These are phyloP conservation scores for Backusella parvicylindrica DNA, from an alignment of 192 early-diverging fungal genomes.

Conservation along the genomic window DNA sequence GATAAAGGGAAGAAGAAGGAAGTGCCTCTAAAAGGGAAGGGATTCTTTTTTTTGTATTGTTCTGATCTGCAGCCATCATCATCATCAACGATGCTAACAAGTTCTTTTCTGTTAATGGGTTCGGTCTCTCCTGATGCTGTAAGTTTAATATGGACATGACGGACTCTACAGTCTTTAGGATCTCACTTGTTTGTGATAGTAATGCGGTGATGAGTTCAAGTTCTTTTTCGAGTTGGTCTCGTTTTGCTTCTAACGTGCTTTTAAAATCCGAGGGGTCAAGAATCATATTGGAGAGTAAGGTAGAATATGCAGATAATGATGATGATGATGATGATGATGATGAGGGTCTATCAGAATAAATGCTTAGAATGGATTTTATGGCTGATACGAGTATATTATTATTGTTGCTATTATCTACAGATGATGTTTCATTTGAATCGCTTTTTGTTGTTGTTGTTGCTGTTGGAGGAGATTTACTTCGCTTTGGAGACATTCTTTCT, in stretches of 20 bases:
- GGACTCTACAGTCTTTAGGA: background rate
- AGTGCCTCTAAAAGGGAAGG: background rate
- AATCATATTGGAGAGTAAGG: constrained; percentile 1
- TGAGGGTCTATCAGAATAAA: background rate
- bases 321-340: too few species aligned
- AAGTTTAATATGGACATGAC: background rate
- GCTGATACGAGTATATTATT: background rate
- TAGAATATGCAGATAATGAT: background rate
- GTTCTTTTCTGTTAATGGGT: background rate
- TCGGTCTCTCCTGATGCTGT: background rate
- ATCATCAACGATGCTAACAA: background rate
- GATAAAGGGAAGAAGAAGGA: background rate
- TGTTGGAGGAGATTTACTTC: background rate
- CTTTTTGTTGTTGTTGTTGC: too few species aligned
- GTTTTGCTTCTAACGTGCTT: background rate
- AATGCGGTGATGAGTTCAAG: background rate
- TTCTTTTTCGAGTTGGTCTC: constrained; percentile 5
- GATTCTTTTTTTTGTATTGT: background rate
- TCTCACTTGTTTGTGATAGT: constrained; percentile 3
- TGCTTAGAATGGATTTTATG: background rate
- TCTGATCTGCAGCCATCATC: background rate
- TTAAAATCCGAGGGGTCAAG: background rate
- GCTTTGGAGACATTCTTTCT: background rate
- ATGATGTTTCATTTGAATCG: background rate
- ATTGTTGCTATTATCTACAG: background rate